Conservation (phyloP, 345 rosid species). For the Salix brachista region DNA sequence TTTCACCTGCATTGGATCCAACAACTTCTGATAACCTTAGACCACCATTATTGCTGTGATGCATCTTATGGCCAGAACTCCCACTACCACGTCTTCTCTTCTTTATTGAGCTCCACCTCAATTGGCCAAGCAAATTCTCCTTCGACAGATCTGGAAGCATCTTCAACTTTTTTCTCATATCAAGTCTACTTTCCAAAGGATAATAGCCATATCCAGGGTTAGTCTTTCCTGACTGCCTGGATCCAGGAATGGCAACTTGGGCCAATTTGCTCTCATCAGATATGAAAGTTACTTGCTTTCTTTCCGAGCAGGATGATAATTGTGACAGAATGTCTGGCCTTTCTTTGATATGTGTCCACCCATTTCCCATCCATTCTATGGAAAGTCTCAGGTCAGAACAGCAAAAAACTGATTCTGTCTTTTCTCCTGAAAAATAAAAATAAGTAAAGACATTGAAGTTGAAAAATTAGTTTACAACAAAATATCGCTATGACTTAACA, state of each 20-base stretch:
- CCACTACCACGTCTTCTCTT: constrained; percentile 48
- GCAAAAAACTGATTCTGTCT: constrained; percentile 42
- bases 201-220: constrained; percentile 16
- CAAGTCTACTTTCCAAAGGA: constrained; percentile 20
- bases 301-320: constrained; percentile 18
- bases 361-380: constrained; percentile 61
- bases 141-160: constrained; percentile 49
- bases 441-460: not conserved
- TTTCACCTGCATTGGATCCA: constrained; percentile 15
- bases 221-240: constrained; percentile 14
- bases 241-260: constrained; percentile 16
- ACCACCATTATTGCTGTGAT: not conserved
- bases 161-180: constrained; percentile 9
- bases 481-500: not conserved
- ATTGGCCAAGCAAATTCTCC: constrained; percentile 46
- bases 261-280: constrained; percentile 19
- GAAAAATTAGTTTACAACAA: not conserved
- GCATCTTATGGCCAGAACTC: constrained; percentile 30
- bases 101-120: constrained; percentile 59
- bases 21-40: constrained; percentile 2
- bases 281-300: constrained; percentile 29
- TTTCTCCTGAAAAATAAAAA: constrained; percentile 50
- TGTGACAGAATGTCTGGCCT: constrained; percentile 42
- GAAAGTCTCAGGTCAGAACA: constrained; percentile 50
- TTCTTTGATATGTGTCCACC: constrained; percentile 44